A percentile compares a stretch with the other conserved stretches of the same genome.
phyloP scores from a whole-genome alignment of 306 rosid genomes.

The Quercus gilva region DNA sequence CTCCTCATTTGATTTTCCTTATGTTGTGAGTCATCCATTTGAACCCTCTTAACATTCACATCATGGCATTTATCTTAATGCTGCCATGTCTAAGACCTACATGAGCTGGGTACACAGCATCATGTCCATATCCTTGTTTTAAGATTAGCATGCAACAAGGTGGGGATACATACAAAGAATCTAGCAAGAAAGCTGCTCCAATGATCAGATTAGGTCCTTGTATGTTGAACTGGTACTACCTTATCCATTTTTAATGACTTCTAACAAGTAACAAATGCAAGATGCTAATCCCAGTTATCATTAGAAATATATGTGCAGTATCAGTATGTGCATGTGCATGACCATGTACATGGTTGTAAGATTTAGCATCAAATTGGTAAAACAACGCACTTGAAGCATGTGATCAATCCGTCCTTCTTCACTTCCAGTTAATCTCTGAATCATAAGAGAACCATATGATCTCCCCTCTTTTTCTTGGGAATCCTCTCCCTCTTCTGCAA shows the following conservation, averaged over 20 bases:
- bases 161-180: background rate
- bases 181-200: background rate
- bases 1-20: background rate
- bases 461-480: slow-evolving; percentile 56
- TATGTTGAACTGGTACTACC: background rate
- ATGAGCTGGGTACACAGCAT: background rate
- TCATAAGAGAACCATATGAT: slow-evolving; percentile 85
- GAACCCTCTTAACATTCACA: background rate
- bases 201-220: background rate
- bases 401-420: slow-evolving; percentile 78
- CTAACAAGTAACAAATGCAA: background rate
- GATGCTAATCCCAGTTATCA: background rate
- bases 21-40: background rate
- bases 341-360: slow-evolving; percentile 14
- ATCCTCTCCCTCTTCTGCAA: slow-evolving; percentile 49
- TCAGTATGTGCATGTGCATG: background rate
- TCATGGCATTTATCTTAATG: background rate
- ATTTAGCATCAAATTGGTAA: slow-evolving; percentile 13
- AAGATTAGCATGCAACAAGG: background rate
- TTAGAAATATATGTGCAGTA: background rate
- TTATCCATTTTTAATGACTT: background rate
- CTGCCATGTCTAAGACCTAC: background rate
- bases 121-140: background rate
- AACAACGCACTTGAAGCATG: slow-evolving; percentile 77
- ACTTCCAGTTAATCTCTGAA: slow-evolving; percentile 81